phyloP scores from a whole-genome alignment of 345 rosid genomes.

The Zanthoxylum bungeanum region DNA sequence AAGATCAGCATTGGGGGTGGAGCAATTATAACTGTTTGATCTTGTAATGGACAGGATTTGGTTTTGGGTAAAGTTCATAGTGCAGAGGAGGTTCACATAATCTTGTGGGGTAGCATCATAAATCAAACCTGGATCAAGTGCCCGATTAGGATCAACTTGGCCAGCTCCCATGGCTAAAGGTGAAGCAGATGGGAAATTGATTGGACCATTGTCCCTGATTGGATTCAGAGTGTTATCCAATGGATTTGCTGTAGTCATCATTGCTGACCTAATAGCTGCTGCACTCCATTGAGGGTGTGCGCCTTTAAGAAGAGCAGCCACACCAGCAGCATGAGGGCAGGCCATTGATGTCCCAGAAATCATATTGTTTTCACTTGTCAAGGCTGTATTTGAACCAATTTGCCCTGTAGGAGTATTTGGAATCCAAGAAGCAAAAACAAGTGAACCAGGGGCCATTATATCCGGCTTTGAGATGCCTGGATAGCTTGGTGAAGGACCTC shows the following conservation, averaged over 20 bases:
- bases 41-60: slow-evolving; percentile 40
- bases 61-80: slow-evolving; percentile 34
- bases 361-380: slow-evolving; percentile 35
- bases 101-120: slow-evolving; percentile 45
- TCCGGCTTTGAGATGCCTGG: slow-evolving; percentile 55
- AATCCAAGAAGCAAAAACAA: slow-evolving; percentile 49
- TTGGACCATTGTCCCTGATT: slow-evolving; percentile 22
- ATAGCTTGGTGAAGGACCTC: slow-evolving; percentile 50
- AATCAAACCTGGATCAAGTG: slow-evolving; percentile 44
- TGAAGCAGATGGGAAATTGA: slow-evolving; percentile 20
- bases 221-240: slow-evolving; percentile 34
- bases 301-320: slow-evolving; percentile 48
- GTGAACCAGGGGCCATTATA: slow-evolving; percentile 50
- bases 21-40: slow-evolving; percentile 28
- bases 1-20: slow-evolving; percentile 31
- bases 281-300: slow-evolving; percentile 55
- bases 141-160: slow-evolving; percentile 36
- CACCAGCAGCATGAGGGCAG: slow-evolving; percentile 52
- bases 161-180: slow-evolving; percentile 48
- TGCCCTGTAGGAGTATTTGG: slow-evolving; percentile 1
- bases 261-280: slow-evolving; percentile 51
- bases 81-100: slow-evolving; percentile 34
- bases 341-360: slow-evolving; percentile 64
- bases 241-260: slow-evolving; percentile 48
- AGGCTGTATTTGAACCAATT: slow-evolving; percentile 9